phyloP scores from a whole-genome alignment of 2,329 filamentous ascomycete genomes.

The Claviceps pazoutovae region DNA sequence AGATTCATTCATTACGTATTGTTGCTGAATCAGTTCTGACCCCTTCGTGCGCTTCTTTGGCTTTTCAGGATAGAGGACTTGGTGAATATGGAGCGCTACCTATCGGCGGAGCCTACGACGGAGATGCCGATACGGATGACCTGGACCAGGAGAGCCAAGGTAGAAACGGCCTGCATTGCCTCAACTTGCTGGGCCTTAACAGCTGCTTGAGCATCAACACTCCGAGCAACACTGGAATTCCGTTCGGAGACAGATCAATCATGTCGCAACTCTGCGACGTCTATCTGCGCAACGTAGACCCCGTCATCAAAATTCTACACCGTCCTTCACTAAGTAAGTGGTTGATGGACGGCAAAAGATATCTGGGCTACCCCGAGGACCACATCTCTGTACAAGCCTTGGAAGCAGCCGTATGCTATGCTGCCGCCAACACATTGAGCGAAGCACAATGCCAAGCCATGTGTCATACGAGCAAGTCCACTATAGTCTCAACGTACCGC shows the following conservation, averaged over 20 bases:
- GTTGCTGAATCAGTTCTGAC: neutral
- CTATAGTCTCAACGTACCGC: conserved; percentile 8
- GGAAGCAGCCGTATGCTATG: conserved; percentile 11
- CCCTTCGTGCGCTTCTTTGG: neutral
- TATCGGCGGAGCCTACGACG: neutral
- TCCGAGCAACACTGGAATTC: neutral
- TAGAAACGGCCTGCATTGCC: neutral
- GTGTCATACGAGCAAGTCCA: conserved; percentile 7
- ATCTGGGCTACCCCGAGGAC: conserved; percentile 12
- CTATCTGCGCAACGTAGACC: conserved; percentile 8
- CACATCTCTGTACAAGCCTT: conserved; percentile 7
- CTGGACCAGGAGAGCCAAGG: neutral
- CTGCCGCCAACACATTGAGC: conserved; percentile 13
- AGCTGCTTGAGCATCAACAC: neutral
- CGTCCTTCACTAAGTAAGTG: conserved; percentile 5
- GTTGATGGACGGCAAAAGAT: conserved; percentile 11
- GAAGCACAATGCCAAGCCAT: conserved; percentile 11
- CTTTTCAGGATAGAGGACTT: neutral
- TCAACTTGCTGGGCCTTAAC: neutral
- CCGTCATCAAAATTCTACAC: conserved; percentile 9
- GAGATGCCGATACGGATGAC: neutral
- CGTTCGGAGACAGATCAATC: neutral
- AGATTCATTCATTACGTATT: neutral
- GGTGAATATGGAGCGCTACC: neutral
- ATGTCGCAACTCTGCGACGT: conserved; percentile 2